phyloP scores from a whole-genome alignment of 2,329 filamentous ascomycete species.

The Fusarium liriodendri region DNA sequence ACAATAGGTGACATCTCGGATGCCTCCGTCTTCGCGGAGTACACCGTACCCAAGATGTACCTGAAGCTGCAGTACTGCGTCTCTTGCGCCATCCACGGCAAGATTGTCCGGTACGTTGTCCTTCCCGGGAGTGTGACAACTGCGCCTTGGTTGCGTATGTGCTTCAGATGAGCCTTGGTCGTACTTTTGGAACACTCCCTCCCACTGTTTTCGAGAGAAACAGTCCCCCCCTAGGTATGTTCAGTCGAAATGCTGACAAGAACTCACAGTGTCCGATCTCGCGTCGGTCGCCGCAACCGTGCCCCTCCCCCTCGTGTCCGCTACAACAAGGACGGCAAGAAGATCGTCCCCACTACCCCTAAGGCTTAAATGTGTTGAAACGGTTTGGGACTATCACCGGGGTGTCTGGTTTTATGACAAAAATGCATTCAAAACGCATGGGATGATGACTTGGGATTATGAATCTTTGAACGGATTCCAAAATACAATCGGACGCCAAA shows the following conservation, averaged over 20 bases:
- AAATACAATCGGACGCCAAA: constrained; percentile 45
- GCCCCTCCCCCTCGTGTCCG: constrained; percentile 96
- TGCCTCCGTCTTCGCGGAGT: constrained; percentile 98
- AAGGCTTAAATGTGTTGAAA: constrained; percentile 51
- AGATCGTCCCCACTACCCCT: constrained; percentile 82
- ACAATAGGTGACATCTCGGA: constrained; percentile 97
- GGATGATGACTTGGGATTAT: constrained; percentile 51
- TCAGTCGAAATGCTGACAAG: constrained; percentile 54
- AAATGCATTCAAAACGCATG: constrained; percentile 52
- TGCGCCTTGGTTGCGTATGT: constrained; percentile 59
- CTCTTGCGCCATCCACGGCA: constrained; percentile 99
- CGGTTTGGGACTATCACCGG: constrained; percentile 42
- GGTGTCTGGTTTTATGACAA: constrained; percentile 52
- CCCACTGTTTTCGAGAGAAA: constrained; percentile 8
- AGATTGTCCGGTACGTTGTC: constrained; percentile 98
- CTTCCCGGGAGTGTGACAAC: constrained; percentile 69
- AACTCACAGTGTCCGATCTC: constrained; percentile 86
- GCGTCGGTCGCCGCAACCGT: constrained; percentile 97
- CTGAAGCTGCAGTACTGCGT: constrained; percentile 99
- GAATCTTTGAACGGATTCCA: constrained; percentile 44
- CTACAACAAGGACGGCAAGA: constrained; percentile 99
- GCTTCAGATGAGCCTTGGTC: constrained; percentile 72
- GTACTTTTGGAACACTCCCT: constrained; percentile 55
- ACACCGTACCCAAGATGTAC: constrained; percentile 99
- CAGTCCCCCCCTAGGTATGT: constrained; percentile 43